These are phyloP conservation scores for Backusella parvicylindrica DNA, from an alignment of 192 early-diverging fungal genomes.

Conservation along the genomic window DNA sequence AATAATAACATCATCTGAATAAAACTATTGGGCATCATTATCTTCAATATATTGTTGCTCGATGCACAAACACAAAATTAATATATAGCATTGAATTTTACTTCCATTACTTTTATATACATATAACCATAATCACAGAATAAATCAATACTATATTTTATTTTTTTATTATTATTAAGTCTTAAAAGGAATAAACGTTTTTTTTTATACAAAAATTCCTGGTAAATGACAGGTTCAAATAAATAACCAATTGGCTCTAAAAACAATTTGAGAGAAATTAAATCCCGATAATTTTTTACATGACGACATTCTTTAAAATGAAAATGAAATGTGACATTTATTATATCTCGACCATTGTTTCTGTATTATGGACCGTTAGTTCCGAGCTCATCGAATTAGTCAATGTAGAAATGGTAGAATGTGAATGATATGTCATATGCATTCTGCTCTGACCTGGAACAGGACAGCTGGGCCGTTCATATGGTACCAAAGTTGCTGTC, in stretches of 20 bases:
- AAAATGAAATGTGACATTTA: background rate
- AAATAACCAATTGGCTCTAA: background rate
- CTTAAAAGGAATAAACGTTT: background rate
- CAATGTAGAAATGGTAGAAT: background rate
- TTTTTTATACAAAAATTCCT: background rate
- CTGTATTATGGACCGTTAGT: background rate
- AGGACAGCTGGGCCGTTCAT: constrained; percentile 8
- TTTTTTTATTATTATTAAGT: too few species aligned
- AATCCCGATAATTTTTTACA: background rate
- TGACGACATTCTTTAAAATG: background rate
- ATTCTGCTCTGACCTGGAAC: background rate
- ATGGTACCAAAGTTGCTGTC: background rate
- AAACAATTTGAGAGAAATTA: background rate
- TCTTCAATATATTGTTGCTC: background rate
- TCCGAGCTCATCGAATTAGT: background rate
- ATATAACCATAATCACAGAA: too few species aligned
- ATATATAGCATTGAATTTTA: too few species aligned
- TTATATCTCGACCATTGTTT: background rate
- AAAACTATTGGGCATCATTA: too few species aligned
- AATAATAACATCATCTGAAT: too few species aligned
- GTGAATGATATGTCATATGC: background rate
- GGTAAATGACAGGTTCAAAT: background rate
- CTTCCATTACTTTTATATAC: too few species aligned
- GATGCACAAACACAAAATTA: background rate
- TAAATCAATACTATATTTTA: too few species aligned